Base-by-base conservation (phyloP, 768 basidiomycete genomes). In the Wakefieldia striispora region DNA sequence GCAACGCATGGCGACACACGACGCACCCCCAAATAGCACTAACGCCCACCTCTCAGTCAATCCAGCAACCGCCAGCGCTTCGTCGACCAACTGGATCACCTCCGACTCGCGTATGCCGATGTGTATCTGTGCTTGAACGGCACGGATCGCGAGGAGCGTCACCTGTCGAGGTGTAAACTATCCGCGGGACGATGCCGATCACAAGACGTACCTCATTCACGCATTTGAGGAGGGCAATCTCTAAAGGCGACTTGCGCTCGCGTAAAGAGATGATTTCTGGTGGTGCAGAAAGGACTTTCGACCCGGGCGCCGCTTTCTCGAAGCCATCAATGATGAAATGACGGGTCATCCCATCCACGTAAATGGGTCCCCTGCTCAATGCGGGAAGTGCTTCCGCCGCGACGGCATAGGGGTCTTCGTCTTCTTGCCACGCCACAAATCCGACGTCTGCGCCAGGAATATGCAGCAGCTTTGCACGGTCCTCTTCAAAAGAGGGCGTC, bases 51-150 rank as follows among this genome's bases (percentile, higher is more conserved):
- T 78, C 40, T 75, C 75, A 14, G 68, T 64, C 35, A 94, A 70
- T 1, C 90, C 90, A 27, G 80, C 81, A 23, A 71, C 66, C 12
- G 69, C 48, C 35, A 92, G 72, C 1, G 87, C 79, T 26, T 67
- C 62, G 23, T 72, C 64, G 50, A 92, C 72, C 67, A 91, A 76
- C n/a, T 49, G 60, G 12, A 74, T 68, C 12, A 83, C 88, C 57
- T 83, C 72, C 8, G 88, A 90, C 69, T 94, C 89, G 7, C 72
- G 82, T 57, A 93, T 88, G 17, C 91, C 89, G 45, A 89, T 69
- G 50, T 75, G 72, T 67, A 93, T 73, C 37, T 75, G 67, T 41
- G 75, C 71, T 49, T 81, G 77, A 2, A 86, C 83, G 6, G 76
- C 75, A 11, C 87, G 77, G 60, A 92, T 85, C 6, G 87, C 81